phyloP scores from a whole-genome alignment of 148 eudicot species.

The Chenopodium quinoa region DNA sequence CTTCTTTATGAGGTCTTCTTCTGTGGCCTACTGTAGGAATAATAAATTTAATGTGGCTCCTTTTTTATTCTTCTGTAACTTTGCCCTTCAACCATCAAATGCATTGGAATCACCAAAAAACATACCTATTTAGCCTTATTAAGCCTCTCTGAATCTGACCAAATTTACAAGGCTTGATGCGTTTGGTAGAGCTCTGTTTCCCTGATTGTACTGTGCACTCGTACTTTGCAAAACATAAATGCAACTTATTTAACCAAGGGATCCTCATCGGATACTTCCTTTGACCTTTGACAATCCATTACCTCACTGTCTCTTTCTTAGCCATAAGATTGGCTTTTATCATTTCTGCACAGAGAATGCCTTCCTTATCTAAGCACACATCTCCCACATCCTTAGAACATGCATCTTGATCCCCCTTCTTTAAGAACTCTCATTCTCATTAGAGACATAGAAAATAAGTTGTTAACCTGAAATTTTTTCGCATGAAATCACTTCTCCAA shows the following conservation, averaged over 20 bases:
- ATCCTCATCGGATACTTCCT: background rate
- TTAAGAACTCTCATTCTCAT: too few species aligned
- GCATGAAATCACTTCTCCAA: background rate
- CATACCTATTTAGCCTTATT: background rate
- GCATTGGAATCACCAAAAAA: background rate
- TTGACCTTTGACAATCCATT: background rate
- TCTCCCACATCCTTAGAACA: background rate
- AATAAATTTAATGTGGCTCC: background rate
- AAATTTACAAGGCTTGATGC: background rate
- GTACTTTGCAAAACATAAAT: background rate
- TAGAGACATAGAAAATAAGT: background rate
- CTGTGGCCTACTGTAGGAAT: background rate
- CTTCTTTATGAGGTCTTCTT: too few species aligned
- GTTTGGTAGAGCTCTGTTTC: background rate
- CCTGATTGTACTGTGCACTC: background rate
- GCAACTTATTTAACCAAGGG: background rate
- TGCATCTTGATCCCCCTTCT: too few species aligned
- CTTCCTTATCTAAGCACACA: background rate
- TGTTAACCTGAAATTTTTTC: background rate
- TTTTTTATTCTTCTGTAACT: background rate
- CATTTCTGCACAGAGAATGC: too few species aligned
- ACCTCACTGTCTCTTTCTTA: background rate
- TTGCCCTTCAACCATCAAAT: background rate
- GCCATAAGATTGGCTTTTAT: too few species aligned
- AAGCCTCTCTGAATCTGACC: background rate